Base-by-base conservation (phyloP, 106 monocot genomes). In the Ottelia alismoides region DNA sequence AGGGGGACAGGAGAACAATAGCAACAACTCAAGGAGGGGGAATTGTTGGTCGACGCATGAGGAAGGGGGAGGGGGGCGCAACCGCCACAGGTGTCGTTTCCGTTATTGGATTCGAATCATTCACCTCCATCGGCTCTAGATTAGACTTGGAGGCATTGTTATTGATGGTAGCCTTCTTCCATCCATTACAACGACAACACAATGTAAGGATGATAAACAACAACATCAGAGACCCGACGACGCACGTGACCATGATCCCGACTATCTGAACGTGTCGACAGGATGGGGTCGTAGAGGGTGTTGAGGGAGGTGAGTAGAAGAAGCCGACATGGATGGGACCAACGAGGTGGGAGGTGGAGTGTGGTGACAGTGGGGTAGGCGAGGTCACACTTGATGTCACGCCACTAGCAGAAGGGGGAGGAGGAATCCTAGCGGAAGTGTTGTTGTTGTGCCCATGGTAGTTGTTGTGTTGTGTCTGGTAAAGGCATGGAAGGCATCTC, bases 241-340 rank as follows among this genome's bases (percentile, higher is more conserved):
- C 73, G 20, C 47, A 49, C 3, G 72, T 78, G 18, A 91, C 60
- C 0, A 71, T 75, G 31, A 80, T 85, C 3, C 91, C 91, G 1
- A 77, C 84, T 31, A 90, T 81, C 21, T 80, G 80, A 0, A 80
- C 84, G 50, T 12, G 79, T 65, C 2, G 46, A 22, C 31, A 76
- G 44, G 32, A 31, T 53, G 9, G 44, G n/a, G 6, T 78, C 76
- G 35, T 82, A 51, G 53, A 52, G 63, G 40, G 79, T 76, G 56
- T 69, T 63, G 66, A 88, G 55, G 25, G 75, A 25, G 68, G 29
- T 11, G 35, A 2, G 16, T 52, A 5, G 24, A 56, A 32, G 56
- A 88, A 30, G 60, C 83, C 82, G 49, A 56, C 30, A 24, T 82
- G 88, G n/a, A 88, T 70, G 2, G 64, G 17, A 6, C 82, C 82